phyloP scores from a whole-genome alignment of 2,329 filamentous ascomycete species.

The Xylariaceae sp. region DNA sequence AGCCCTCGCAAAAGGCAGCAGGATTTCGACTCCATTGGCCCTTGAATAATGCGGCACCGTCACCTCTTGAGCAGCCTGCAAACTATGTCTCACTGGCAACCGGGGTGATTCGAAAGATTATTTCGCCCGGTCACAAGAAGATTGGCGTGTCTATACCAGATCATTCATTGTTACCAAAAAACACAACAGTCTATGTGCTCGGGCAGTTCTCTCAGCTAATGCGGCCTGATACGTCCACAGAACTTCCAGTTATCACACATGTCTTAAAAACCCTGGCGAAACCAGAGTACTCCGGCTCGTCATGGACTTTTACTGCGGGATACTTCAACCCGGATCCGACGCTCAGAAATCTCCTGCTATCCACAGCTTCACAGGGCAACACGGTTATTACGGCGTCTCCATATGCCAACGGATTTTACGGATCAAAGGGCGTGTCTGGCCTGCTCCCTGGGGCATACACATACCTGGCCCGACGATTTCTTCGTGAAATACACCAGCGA shows the following conservation, averaged over 20 bases:
- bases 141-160: constrained; percentile 24
- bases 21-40: constrained; percentile 72
- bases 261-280: constrained; percentile 65
- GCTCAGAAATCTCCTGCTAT: constrained; percentile 73
- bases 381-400: constrained; percentile 90
- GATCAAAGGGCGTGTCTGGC: constrained; percentile 80
- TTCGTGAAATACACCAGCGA: constrained; percentile 52
- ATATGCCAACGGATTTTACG: constrained; percentile 92
- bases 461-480: constrained; percentile 75
- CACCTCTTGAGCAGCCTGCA: constrained; percentile 66
- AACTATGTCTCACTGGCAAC: constrained; percentile 68
- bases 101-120: constrained; percentile 59
- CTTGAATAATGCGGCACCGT: constrained; percentile 64
- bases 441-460: constrained; percentile 92
- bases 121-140: constrained; percentile 48
- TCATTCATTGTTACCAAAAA: constrained; percentile 32
- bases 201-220: constrained; percentile 85
- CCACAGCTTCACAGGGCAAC: constrained; percentile 64
- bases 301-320: constrained; percentile 95
- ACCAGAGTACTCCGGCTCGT: constrained; percentile 61
- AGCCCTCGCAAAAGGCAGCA: constrained; percentile 53
- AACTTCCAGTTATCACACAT: constrained; percentile 74
- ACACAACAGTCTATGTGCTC: constrained; percentile 80
- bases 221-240: constrained; percentile 75
- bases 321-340: constrained; percentile 96